Evolutionary conservation across 352 stramenopile genomes (phyloP), one percentile per base, ranked within the genome.

Genomic region (Globisporangium emineosum): DNA sequence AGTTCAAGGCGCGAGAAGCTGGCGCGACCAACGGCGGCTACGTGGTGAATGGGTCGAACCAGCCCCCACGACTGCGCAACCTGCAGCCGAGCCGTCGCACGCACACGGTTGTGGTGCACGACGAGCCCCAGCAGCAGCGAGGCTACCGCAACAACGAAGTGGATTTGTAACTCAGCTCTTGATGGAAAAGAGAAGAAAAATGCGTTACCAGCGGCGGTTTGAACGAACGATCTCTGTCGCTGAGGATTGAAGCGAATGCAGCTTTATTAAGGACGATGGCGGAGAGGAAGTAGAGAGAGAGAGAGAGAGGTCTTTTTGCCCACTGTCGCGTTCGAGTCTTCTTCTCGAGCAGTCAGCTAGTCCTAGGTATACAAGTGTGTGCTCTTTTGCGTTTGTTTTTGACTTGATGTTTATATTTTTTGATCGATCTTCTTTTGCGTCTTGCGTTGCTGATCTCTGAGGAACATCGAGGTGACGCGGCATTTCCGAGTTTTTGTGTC

Each of bases 101-200:
- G 52, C 63, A 69, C 35, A 69, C 67, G 12, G 67, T 73, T 13
- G 67, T 73, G 17, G 67, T 73, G 35, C 67, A 73, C 54, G 67
- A 73, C 50, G 50, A 42, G 7, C 50, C 63, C 1, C 52, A 54
- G 25, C 50, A 37, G 25, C 51, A 57, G 51, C 30, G 17, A 17
- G 64, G 43, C 21, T 68, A 68, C 69, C 75, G 75, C 61, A 79
- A 65, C 65, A 77, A 86, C 66, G 77, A 86, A 57, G 77, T 83
- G 33, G 72, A 80, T 23, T 59, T 72, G 35, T 72, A 72, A 68
- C 17, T 21, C 13, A 23, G 9, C 30, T 58, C 52, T 35, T 58
- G 52, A 30, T 30, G 25, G 21, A 58, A 52, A 13, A 42, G 52
- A 43, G 29, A 21, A 50, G 23, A 25, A 62, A 15, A 19, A n/a